Evolutionary conservation across 192 early-diverging fungal genomes (phyloP).

Genomic region (Coemansia sp.): DNA sequence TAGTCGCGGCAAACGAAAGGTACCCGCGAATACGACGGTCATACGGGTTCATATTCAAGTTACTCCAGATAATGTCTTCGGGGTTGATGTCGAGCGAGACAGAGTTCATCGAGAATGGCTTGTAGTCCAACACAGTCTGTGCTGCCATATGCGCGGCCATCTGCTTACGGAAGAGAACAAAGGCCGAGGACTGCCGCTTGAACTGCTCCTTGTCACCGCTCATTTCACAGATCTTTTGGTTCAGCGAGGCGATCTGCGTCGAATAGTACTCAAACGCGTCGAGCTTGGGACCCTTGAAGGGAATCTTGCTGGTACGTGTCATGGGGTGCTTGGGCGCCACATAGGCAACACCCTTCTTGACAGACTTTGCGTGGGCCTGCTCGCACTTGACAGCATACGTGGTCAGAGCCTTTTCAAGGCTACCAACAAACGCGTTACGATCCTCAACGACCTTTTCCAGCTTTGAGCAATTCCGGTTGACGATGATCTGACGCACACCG

Average conservation of each 20-base stretch:
- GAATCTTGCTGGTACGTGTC: slow-evolving; percentile 55
- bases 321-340: slow-evolving; percentile 58
- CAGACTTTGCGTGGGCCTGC: slow-evolving; percentile 47
- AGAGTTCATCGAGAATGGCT: slow-evolving; percentile 68
- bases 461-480: slow-evolving; percentile 67
- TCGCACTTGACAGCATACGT: slow-evolving; percentile 57
- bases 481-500: slow-evolving; percentile 71
- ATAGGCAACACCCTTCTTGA: slow-evolving; percentile 30
- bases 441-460: slow-evolving; percentile 61
- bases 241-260: slow-evolving; percentile 42
- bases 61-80: slow-evolving; percentile 86
- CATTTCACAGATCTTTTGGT: slow-evolving; percentile 52
- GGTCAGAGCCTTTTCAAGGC: slow-evolving; percentile 63
- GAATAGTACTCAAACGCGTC: slow-evolving; percentile 61
- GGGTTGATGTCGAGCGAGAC: slow-evolving; percentile 72
- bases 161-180: slow-evolving; percentile 84
- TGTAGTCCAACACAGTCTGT: slow-evolving; percentile 67
- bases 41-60: slow-evolving; percentile 67
- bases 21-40: slow-evolving; percentile 63
- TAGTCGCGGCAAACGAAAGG: slow-evolving; percentile 57
- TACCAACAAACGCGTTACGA: slow-evolving; percentile 57
- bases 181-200: slow-evolving; percentile 72
- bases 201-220: slow-evolving; percentile 43
- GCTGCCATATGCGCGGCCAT: slow-evolving; percentile 83
- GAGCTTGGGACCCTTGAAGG: slow-evolving; percentile 65